These are phyloP conservation scores for Fagopyrum esculentum DNA, from an alignment of 148 eudicot genomes.

Conservation along the genomic window DNA sequence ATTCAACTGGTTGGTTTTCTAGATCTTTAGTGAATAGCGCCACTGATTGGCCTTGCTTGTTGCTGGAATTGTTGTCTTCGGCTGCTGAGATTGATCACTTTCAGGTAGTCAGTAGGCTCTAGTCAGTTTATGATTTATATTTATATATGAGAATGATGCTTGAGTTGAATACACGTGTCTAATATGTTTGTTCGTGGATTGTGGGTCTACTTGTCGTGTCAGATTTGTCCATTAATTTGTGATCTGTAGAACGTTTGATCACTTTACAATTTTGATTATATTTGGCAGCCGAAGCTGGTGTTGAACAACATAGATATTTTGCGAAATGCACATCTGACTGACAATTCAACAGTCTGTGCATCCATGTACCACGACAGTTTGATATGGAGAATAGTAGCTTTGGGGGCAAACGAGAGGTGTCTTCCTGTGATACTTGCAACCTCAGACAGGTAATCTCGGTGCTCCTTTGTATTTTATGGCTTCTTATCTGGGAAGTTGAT, in stretches of 20 bases:
- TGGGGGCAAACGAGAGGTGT: slow-evolving; percentile 88
- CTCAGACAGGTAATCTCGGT: slow-evolving; percentile 67
- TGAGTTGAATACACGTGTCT: not conserved
- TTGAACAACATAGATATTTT: slow-evolving; percentile 85
- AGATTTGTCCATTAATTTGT: not conserved
- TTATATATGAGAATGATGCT: not conserved
- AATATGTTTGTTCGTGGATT: not conserved
- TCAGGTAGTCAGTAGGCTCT: slow-evolving; percentile 70
- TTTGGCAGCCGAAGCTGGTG: slow-evolving; percentile 84
- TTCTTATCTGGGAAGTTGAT: not conserved
- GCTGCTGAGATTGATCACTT: slow-evolving; percentile 78
- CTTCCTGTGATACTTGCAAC: slow-evolving; percentile 81
- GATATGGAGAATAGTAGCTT: slow-evolving; percentile 78
- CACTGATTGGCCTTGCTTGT: slow-evolving; percentile 89
- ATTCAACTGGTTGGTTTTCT: slow-evolving; percentile 66
- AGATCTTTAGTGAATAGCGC: slow-evolving; percentile 64
- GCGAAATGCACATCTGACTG: slow-evolving; percentile 52
- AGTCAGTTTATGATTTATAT: not conserved
- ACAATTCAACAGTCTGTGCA: slow-evolving; percentile 57
- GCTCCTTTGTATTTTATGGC: not conserved
- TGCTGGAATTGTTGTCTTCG: slow-evolving; percentile 75
- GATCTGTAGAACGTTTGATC: not conserved
- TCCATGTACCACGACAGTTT: slow-evolving; percentile 90
- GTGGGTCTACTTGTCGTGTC: not conserved
- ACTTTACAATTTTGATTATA: slow-evolving; percentile 1